Conservation (phyloP, 1,139 yeast species). For the Yamadazyma conglobata region DNA sequence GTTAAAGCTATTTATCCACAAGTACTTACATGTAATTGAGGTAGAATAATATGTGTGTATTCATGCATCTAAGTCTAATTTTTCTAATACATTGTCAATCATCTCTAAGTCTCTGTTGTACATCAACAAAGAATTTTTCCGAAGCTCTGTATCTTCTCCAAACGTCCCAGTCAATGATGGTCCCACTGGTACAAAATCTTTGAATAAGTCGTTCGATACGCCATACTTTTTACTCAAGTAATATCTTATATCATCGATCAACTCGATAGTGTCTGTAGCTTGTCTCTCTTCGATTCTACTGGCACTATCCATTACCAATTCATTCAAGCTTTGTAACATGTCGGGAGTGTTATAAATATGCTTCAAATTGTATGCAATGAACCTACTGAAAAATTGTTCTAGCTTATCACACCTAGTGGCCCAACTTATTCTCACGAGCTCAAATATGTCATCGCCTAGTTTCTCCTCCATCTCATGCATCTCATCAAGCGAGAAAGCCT, state of each 20-base stretch:
- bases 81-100: conserved; percentile 43
- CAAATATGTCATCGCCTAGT: conserved; percentile 45
- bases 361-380: conserved; percentile 51
- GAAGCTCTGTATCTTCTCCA: conserved; percentile 28
- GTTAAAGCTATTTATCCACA: too few species aligned
- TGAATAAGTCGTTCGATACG: conserved; percentile 25
- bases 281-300: conserved; percentile 56
- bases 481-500: conserved; percentile 19
- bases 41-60: too few species aligned
- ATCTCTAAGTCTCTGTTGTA: conserved; percentile 35
- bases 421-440: conserved; percentile 66
- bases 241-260: conserved; percentile 73
- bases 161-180: conserved; percentile 14
- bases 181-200: conserved; percentile 28
- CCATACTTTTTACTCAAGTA: conserved; percentile 52
- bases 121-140: conserved; percentile 22
- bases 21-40: too few species aligned
- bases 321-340: conserved; percentile 19
- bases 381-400: conserved; percentile 60
- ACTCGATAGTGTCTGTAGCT: conserved; percentile 75
- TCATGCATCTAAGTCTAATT: conserved; percentile 44
- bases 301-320: conserved; percentile 46
- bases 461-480: conserved; percentile 17
- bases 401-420: conserved; percentile 59
- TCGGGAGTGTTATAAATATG: conserved; percentile 31